Conservation (phyloP, 176 grass and related monocot genomes). For the Eragrostis nindensis region DNA sequence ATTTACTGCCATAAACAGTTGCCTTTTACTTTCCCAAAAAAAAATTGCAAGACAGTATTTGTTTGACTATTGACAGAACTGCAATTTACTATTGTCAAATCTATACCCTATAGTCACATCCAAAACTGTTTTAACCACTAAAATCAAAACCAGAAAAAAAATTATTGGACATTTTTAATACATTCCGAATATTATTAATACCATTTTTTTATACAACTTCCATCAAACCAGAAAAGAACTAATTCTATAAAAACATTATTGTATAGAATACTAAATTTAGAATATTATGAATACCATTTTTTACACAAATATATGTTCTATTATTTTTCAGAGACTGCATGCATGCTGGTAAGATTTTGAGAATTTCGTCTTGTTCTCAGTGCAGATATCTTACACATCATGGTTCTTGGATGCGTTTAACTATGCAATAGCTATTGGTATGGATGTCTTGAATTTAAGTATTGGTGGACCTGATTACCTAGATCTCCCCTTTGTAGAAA, state of each 20-base stretch:
- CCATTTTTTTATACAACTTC: no score
- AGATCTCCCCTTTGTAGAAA: conserved; percentile 98
- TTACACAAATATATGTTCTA: neutral
- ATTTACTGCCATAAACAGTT: neutral
- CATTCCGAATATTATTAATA: no score
- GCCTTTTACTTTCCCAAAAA: conserved; percentile 3
- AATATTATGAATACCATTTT: neutral
- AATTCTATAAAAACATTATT: neutral
- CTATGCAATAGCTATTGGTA: conserved; percentile 91
- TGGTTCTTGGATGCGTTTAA: conserved; percentile 99
- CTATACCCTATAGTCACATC: no score
- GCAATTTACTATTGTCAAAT: conserved; percentile 6
- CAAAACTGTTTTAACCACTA: neutral
- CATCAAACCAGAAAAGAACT: neutral
- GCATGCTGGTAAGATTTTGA: conserved; percentile 81
- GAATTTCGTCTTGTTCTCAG: conserved; percentile 76
- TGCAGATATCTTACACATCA: conserved; percentile 99
- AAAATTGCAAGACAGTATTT: neutral
- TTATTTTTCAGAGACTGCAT: neutral
- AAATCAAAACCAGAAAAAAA: neutral
- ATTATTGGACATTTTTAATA: no score
- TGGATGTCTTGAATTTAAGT: conserved; percentile 99
- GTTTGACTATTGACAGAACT: neutral
- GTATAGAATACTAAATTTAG: neutral
- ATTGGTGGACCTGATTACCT: conserved; percentile 96